Base-by-base conservation (phyloP, 352 stramenopile genomes). In the Globisporangium takayamanum region DNA sequence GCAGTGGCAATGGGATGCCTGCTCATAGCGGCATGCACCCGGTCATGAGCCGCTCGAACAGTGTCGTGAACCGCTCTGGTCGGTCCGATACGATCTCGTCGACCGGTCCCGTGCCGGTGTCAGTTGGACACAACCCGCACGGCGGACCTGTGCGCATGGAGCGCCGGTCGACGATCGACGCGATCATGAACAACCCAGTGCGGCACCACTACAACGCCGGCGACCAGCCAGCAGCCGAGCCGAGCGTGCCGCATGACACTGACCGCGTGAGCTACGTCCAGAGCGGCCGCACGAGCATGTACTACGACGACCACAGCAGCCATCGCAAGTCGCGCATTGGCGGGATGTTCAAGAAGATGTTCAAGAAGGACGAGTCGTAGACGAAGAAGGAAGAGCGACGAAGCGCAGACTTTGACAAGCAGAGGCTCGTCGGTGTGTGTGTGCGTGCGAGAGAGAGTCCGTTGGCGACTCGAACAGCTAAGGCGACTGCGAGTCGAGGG, bases 281-380 rank as follows among this genome's bases (percentile, higher is more conserved):
- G 46, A 54, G 50, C 26, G 52, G 60, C 36, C 68, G 81, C 10
- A 62, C 68, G 44, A 89, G 74, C 65, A 66, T 88, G 41, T 83
- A 85, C 66, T 82, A 80, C 61, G 69, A 78, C 41, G 83, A 93
- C 45, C 72, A 88, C 30, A 63, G 64, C 7, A 59, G 55, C 8
- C 76, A 83, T 41, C 80, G 84, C 41, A 91, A 91, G 64, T 93
- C 80, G 18, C 79, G 80, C 10, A 87, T 93, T 45, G 81, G 84
- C 50, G 80, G 84, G 65, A 89, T 91, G 78, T 89, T 93, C 70
- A 93, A 93, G 71, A 93, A 93, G 62, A 93, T 93, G 80, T 93
- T 93, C 76, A 93, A 91, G 74, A 91, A 91, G 66, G 79, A 91
- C 33, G 76, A 84, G 63, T 52, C 33, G 33, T 39, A 39, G 33